These are phyloP conservation scores for Jamesozyma lodderae DNA, from an alignment of 805 yeast species.

Conservation along the genomic window DNA sequence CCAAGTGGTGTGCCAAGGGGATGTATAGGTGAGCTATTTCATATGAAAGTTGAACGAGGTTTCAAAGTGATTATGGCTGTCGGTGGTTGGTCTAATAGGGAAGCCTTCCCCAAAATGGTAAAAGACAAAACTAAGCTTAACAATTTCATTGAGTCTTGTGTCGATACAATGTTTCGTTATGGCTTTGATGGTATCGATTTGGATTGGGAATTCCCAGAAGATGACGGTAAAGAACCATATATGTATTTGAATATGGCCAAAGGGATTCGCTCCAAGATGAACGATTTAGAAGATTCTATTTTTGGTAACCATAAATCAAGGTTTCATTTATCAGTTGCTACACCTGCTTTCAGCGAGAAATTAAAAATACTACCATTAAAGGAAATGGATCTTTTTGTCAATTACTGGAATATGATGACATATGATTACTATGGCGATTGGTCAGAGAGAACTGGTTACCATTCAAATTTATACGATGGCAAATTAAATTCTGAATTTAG, in stretches of 20 bases:
- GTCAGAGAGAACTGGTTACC: conserved; percentile 55
- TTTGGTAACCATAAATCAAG: conserved; percentile 13
- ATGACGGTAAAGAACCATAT: conserved; percentile 34
- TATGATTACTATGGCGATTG: conserved; percentile 82
- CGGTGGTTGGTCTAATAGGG: conserved; percentile 68
- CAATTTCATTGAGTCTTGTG: conserved; percentile 43
- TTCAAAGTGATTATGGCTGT: conserved; percentile 61
- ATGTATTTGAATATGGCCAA: conserved; percentile 37
- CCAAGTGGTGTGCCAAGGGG: conserved; percentile 32
- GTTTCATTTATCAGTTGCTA: conserved; percentile 59
- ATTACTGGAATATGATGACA: conserved; percentile 82
- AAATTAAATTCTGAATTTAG: conserved; percentile 5
- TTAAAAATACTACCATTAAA: conserved; percentile 36
- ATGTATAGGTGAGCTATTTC: conserved; percentile 39
- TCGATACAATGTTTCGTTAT: conserved; percentile 39
- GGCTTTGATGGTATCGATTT: conserved; percentile 87
- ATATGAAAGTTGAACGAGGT: conserved; percentile 25
- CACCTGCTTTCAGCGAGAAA: conserved; percentile 55
- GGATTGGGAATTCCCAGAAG: conserved; percentile 87
- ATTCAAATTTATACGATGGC: conserved; percentile 49
- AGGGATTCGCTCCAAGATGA: conserved; percentile 34
- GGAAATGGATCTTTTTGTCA: conserved; percentile 49
- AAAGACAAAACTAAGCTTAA: conserved; percentile 32
- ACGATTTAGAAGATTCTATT: conserved; percentile 29
- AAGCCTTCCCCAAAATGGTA: conserved; percentile 39